phyloP scores from a whole-genome alignment of 2,329 filamentous ascomycete species.

The Botrytis tulipae region DNA sequence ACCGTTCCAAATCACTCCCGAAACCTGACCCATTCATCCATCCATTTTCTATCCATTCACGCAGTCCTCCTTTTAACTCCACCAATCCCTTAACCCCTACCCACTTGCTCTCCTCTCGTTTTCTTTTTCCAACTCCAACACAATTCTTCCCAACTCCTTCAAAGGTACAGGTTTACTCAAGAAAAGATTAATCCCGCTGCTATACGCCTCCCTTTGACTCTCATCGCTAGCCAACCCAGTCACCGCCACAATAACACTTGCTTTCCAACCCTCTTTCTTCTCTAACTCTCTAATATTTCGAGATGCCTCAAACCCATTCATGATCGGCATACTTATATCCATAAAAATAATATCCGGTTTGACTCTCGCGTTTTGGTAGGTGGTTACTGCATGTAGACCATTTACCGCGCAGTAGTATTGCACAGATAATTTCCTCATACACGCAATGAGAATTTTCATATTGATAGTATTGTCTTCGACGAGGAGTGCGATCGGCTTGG shows the following conservation, averaged over 20 bases:
- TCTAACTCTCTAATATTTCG: conserved; percentile 21
- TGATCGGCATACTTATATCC: conserved; percentile 55
- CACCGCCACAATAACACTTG: conserved; percentile 48
- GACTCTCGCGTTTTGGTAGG: conserved; percentile 7
- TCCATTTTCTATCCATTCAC: background rate
- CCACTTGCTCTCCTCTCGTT: background rate
- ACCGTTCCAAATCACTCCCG: background rate
- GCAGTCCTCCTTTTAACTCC: background rate
- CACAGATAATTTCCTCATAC: conserved; percentile 22
- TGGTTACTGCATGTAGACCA: conserved; percentile 20
- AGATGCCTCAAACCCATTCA: conserved; percentile 43
- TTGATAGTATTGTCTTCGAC: conserved; percentile 43
- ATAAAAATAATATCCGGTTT: conserved; percentile 45
- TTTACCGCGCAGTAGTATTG: conserved; percentile 35
- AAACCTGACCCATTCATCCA: background rate
- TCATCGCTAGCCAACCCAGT: conserved; percentile 49
- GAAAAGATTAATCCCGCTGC: conserved; percentile 52
- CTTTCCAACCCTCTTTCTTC: background rate
- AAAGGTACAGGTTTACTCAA: conserved; percentile 48
- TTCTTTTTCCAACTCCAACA: background rate
- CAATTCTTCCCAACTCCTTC: conserved; percentile 6
- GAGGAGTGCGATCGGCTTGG: conserved; percentile 21
- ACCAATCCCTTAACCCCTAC: background rate
- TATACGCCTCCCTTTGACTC: conserved; percentile 47
- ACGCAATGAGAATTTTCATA: conserved; percentile 33